A percentile compares a stretch with the other conserved stretches of the same genome.
phyloP scores from a whole-genome alignment of 257 asterid species.

The Jacaranda mimosifolia region DNA sequence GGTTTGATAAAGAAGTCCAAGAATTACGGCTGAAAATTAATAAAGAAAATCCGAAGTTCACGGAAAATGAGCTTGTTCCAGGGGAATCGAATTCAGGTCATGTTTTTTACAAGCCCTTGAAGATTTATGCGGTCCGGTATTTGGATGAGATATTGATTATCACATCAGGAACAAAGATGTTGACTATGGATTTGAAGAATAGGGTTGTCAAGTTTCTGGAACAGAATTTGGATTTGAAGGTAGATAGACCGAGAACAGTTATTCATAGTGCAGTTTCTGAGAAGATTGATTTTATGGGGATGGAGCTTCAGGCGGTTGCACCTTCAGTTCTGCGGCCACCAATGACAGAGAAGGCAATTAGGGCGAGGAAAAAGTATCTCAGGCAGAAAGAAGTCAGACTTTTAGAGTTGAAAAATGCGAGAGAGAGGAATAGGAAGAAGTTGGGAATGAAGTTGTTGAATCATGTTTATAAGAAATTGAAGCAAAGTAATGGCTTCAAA shows the following conservation, averaged over 20 bases:
- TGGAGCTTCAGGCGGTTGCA: constrained; percentile 95
- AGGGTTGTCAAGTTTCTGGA: constrained; percentile 57
- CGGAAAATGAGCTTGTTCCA: constrained; percentile 49
- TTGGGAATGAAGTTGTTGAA: constrained; percentile 76
- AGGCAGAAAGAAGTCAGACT: constrained; percentile 85
- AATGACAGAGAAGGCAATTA: constrained; percentile 81
- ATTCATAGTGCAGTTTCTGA: constrained; percentile 89
- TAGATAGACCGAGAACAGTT: constrained; percentile 63
- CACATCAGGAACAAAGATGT: constrained; percentile 78
- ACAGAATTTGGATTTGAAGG: constrained; percentile 59
- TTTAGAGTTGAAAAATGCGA: constrained; percentile 77
- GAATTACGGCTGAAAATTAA: constrained; percentile 57
- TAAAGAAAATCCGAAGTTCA: constrained; percentile 58
- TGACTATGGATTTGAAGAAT: constrained; percentile 74
- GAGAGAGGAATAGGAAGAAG: constrained; percentile 81
- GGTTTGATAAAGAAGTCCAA: constrained; percentile 78
- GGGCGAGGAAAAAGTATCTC: constrained; percentile 86
- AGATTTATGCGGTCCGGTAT: constrained; percentile 80
- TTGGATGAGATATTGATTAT: constrained; percentile 82
- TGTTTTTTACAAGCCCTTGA: constrained; percentile 75
- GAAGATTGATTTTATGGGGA: constrained; percentile 85
- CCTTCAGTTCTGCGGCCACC: constrained; percentile 81
- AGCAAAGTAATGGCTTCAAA: constrained; percentile 60
- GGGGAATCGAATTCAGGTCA: constrained; percentile 30
- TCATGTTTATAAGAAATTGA: constrained; percentile 70